Conservation (phyloP, 2,329 filamentous ascomycete species). For the Fusarium fracticaudum region DNA sequence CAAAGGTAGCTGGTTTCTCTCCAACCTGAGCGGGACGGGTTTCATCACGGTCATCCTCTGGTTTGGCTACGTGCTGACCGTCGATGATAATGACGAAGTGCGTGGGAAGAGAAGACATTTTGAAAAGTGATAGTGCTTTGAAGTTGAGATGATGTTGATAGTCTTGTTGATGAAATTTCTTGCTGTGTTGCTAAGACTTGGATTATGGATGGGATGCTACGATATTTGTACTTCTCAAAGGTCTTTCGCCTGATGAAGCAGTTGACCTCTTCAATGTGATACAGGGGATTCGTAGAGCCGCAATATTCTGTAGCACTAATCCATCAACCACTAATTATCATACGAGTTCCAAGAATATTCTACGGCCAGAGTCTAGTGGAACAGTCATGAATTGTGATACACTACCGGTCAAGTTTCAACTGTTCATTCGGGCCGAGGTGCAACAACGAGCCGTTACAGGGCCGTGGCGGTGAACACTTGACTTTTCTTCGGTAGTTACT, state of each 20-base stretch:
- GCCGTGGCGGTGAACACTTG: neutral
- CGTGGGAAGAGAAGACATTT: neutral
- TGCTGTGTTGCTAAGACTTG: neutral
- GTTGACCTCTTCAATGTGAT: neutral
- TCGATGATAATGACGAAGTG: neutral
- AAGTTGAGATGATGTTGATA: neutral
- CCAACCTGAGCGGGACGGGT: neutral
- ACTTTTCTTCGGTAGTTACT: neutral
- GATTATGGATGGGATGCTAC: fast-evolving
- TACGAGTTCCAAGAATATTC: neutral
- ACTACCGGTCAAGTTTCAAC: neutral
- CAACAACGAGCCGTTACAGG: neutral
- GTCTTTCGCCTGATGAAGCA: neutral
- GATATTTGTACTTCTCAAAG: neutral
- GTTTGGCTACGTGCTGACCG: neutral
- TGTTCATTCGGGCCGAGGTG: neutral
- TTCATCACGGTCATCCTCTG: neutral
- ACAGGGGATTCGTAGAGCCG: neutral
- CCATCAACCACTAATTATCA: neutral
- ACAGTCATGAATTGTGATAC: neutral
- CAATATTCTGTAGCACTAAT: neutral
- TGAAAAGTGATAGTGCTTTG: neutral
- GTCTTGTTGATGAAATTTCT: no score
- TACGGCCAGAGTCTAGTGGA: neutral
- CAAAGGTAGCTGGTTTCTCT: neutral